phyloP scores from a whole-genome alignment of 1,139 yeast genomes.

The Tardiomyces blankii region DNA sequence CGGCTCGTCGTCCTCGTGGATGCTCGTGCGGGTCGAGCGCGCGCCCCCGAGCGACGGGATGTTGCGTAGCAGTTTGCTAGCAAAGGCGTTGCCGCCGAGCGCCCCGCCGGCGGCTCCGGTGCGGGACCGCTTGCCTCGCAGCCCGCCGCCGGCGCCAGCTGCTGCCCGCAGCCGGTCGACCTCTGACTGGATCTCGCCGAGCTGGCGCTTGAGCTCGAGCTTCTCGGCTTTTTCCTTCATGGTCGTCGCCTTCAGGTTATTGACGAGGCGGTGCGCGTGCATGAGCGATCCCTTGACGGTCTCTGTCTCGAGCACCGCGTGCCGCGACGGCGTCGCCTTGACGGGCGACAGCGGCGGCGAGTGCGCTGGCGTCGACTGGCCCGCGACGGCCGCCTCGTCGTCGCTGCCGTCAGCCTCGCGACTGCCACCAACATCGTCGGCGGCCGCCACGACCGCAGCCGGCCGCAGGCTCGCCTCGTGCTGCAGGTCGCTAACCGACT shows the following conservation, averaged over 20 bases:
- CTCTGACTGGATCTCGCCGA: conserved; percentile 2
- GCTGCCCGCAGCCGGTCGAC: neutral
- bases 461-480: conserved; percentile 6
- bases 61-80: neutral
- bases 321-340: conserved; percentile 36
- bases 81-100: neutral
- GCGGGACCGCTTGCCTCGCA: neutral
- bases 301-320: conserved; percentile 51
- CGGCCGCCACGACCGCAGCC: conserved; percentile 1
- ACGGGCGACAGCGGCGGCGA: conserved; percentile 34
- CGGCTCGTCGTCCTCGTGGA: neutral
- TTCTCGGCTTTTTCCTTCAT: conserved; percentile 27
- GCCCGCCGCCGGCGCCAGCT: neutral
- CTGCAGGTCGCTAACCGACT: conserved; percentile 4
- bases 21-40: neutral
- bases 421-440: neutral
- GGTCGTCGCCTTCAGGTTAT: conserved; percentile 18
- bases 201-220: conserved; percentile 20
- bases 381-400: conserved; percentile 8
- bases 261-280: conserved; percentile 44
- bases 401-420: conserved; percentile 1
- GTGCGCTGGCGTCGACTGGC: conserved; percentile 20
- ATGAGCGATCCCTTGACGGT: conserved; percentile 54
- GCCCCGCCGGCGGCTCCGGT: neutral
- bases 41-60: neutral